Evolutionary conservation across 305 asterid genomes (phyloP).

Genomic region (Fraxinus nigra): DNA sequence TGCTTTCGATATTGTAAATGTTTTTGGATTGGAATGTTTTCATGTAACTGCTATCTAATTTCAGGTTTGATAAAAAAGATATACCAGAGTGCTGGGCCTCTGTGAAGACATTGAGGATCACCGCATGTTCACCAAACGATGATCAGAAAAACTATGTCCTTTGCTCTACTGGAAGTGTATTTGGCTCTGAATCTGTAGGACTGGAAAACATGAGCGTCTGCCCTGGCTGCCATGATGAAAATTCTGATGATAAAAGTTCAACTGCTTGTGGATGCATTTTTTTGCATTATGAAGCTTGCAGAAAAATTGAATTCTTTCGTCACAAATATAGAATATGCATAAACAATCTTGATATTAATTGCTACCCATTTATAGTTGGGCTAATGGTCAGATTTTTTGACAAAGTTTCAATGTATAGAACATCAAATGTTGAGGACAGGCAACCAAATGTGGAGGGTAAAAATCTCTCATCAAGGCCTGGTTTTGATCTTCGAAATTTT

Average conservation of each 20-base stretch:
- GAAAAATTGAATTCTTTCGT: constrained; percentile 31
- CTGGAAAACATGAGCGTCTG: constrained; percentile 29
- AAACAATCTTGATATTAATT: constrained; percentile 65
- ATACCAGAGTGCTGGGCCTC: constrained; percentile 58
- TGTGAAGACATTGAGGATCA: constrained; percentile 50
- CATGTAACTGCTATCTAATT: constrained; percentile 26
- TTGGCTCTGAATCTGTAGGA: constrained; percentile 35
- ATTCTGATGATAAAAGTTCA: constrained; percentile 36
- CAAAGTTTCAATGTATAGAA: constrained; percentile 37
- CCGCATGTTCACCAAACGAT: constrained; percentile 38
- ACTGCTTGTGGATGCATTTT: constrained; percentile 47
- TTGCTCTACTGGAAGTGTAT: constrained; percentile 42
- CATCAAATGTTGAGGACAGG: constrained; percentile 35
- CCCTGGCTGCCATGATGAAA: constrained; percentile 34
- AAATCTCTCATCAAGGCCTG: constrained; percentile 27
- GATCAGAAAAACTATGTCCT: constrained; percentile 41
- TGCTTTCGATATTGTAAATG: background rate
- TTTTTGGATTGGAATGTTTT: constrained; percentile 2
- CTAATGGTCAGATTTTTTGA: constrained; percentile 53
- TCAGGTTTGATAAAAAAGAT: constrained; percentile 69
- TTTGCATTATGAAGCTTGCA: constrained; percentile 57
- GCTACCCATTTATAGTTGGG: constrained; percentile 70
- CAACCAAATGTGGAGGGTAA: constrained; percentile 32
- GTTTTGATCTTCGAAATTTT: constrained; percentile 29
- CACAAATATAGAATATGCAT: constrained; percentile 44